Base-by-base conservation (phyloP, 805 yeast species). In the Geotrichum ghanense region DNA sequence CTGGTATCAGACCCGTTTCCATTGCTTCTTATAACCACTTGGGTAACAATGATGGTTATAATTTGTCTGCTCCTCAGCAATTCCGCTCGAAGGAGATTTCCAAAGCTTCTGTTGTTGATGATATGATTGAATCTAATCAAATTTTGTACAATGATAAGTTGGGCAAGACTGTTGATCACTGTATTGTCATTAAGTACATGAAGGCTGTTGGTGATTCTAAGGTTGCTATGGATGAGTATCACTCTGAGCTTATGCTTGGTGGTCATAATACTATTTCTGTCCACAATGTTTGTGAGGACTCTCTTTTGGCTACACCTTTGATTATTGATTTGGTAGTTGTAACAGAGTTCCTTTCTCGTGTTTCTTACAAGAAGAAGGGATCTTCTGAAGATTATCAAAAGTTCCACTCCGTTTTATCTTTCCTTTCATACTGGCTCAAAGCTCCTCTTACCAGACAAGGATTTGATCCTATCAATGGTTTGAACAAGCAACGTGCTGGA, bases 191-290 rank as follows among this genome's bases (percentile, higher is more conserved):
- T 72, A 89, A 89, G 70, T 88, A 89, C 66, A 70, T 90, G 63
- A 83, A 85, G 48, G 96, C 97, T 6, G 97, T 89, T 43, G 95
- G 95, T 34, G 97, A 89, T 67, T 81, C 92, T 53, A 89, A 89
- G 72, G 95, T 89, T 53, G 97, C 97, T 45, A 90, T 89, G 97
- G 97, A 89, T 67, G 97, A 90, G 70, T 89, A 89, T 71, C 87
- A 90, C 71, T 83, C 94, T 48, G 97, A 89, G 68, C 79, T 89
- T 62, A 90, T 89, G 97, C 75, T 89, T 58, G 97, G 97, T 51
- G 97, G 97, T 41, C 96, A 89, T 70, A 90, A 89, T 72, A 83
- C 92, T 63, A 83, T 89, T 55, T 80, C 94, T 43, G 83, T 90
- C 61, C 95, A 89, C 70, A 89, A 90, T 64, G 95, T 90, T 39